Evolutionary conservation across 2,329 filamentous ascomycete genomes (phyloP).

Genomic region (Didymella pinodella): DNA sequence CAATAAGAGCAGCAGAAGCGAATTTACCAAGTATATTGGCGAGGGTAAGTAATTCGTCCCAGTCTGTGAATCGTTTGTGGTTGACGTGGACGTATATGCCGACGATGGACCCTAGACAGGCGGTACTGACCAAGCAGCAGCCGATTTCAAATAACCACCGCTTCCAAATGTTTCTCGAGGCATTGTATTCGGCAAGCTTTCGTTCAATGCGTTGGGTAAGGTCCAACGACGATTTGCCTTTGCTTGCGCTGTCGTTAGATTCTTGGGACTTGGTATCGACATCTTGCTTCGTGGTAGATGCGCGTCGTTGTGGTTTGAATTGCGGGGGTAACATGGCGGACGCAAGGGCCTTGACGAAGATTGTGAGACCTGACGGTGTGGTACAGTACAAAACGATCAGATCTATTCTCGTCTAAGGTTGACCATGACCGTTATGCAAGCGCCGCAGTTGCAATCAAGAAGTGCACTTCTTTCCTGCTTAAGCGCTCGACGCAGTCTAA

Average conservation of each 20-base stretch:
- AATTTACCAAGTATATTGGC: constrained; percentile 29
- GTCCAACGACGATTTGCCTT: background rate
- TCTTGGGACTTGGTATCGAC: too few species aligned
- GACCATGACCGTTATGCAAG: too few species aligned
- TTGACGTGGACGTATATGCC: background rate
- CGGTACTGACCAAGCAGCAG: background rate
- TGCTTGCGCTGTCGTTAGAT: background rate
- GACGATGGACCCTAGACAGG: background rate
- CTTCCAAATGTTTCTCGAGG: background rate
- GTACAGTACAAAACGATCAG: too few species aligned
- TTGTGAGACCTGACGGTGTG: too few species aligned
- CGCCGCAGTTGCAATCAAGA: too few species aligned
- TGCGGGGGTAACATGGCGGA: too few species aligned
- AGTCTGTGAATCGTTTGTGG: background rate
- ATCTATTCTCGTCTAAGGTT: too few species aligned
- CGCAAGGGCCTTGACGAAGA: too few species aligned
- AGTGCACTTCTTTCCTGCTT: too few species aligned
- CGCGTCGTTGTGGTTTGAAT: too few species aligned
- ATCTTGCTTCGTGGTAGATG: too few species aligned
- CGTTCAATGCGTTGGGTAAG: background rate
- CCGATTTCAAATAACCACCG: background rate
- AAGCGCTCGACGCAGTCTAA: too few species aligned
- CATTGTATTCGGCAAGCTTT: background rate
- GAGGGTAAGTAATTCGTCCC: constrained; percentile 11
- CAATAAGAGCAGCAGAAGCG: constrained; percentile 29